A percentile compares a stretch with the other conserved stretches of the same genome.
Evolutionary conservation across 2,329 filamentous ascomycete genomes (phyloP).

Genomic region (Talaromyces funiculosus): DNA sequence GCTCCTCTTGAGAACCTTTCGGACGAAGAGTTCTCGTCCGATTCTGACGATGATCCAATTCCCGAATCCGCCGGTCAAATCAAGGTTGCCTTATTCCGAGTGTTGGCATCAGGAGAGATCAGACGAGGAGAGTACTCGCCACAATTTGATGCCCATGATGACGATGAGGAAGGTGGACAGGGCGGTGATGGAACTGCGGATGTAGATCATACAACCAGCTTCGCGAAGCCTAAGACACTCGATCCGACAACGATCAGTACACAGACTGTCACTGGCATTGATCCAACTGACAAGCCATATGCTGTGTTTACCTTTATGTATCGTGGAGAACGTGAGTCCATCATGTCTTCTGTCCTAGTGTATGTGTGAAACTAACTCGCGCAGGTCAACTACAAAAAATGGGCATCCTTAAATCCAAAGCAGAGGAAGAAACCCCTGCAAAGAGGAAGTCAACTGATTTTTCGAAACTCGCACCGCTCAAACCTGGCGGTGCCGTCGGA

Average conservation of each 20-base stretch:
- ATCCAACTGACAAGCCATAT: slow-evolving; percentile 92
- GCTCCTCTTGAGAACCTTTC: slow-evolving; percentile 68
- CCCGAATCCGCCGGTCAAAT: slow-evolving; percentile 96
- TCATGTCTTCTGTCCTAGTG: background rate
- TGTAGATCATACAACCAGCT: slow-evolving; percentile 94
- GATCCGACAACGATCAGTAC: slow-evolving; percentile 98
- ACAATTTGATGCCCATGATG: slow-evolving; percentile 94
- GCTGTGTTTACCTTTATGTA: slow-evolving; percentile 98
- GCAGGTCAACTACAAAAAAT: slow-evolving; percentile 93
- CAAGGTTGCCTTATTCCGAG: slow-evolving; percentile 93
- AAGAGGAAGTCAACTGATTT: slow-evolving; percentile 87
- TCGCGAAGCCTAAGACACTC: slow-evolving; percentile 90
- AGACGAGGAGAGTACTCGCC: slow-evolving; percentile 97
- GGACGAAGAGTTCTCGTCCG: slow-evolving; percentile 64
- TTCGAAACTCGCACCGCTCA: slow-evolving; percentile 74
- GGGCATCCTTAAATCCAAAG: slow-evolving; percentile 72
- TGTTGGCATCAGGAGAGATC: slow-evolving; percentile 91
- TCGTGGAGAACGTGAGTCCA: slow-evolving; percentile 76
- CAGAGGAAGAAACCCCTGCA: slow-evolving; percentile 42
- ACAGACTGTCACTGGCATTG: slow-evolving; percentile 97
- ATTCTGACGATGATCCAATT: slow-evolving; percentile 76
- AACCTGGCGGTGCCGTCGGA: slow-evolving; percentile 79
- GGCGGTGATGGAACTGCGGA: slow-evolving; percentile 59
- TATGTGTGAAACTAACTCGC: slow-evolving; percentile 3
- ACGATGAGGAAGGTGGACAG: slow-evolving; percentile 65